Evolutionary conservation across 805 yeast species (phyloP), one percentile per base, ranked within the genome.

Genomic region (Kazachstania martiniae): DNA sequence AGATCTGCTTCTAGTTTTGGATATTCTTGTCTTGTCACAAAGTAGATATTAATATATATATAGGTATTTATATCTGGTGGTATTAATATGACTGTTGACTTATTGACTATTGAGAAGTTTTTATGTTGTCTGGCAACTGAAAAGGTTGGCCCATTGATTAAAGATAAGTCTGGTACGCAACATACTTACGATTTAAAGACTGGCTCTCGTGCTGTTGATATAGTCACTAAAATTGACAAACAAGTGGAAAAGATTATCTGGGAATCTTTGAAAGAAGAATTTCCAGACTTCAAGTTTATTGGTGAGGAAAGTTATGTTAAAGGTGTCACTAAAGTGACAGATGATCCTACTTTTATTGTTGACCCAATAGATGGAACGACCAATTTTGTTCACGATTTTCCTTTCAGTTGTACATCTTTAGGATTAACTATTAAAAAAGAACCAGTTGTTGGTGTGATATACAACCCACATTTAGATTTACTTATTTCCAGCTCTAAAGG

Each of bases 331-430:
- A 48, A 47, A 28, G 55, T 75, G 12, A 56, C 68, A 1, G 62
- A 63, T 25, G 68, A 58, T 3, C 81, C 81, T 14, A 74, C 80
- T 2, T 75, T 75, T 45, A 66, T 75, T 34, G 76, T 75, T 13
- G 81, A 74, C 45, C 78, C 78, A 26, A 69, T 72, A 47, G 79
- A 74, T 42, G 81, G 81, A 9, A 75, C 82, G 1, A 73, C 79
- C 4, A 70, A 75, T 51, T 75, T 75, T 50, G 65, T 74, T 32
- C 82, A 75, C 48, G 65, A 62, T 28, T 75, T 70, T 54, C 82
- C 81, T 4, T 70, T 67, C 45, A 66, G 74, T 27, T 74, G 81
- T 52, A 74, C 74, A 23, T 75, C 82, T 1, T 48, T 75, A 19
- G 82, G 81, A 0, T 65, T 75, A 37, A 65, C 78, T 1, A 43